Conservation (phyloP, 805 yeast species). For the Zygosaccharomyces bisporus region DNA sequence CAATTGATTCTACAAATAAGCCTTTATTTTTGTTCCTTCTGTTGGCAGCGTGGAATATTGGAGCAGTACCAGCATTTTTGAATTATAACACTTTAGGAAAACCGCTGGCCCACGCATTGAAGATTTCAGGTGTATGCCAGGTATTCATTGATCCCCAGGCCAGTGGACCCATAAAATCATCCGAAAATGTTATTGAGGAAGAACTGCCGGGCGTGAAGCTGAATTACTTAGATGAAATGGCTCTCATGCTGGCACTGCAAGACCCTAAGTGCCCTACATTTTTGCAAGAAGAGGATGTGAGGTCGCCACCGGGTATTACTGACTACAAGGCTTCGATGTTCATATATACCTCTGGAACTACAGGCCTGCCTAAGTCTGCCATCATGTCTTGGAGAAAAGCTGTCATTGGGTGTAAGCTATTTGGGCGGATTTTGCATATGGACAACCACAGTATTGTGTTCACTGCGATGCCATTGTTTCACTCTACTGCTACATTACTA, state of each 20-base stretch:
- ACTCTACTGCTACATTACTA: conserved; percentile 86
- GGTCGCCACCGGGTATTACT: conserved; percentile 51
- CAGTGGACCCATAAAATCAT: conserved; percentile 47
- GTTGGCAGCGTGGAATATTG: conserved; percentile 87
- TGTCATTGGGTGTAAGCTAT: conserved; percentile 62
- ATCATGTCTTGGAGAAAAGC: conserved; percentile 89
- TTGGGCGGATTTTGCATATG: conserved; percentile 65
- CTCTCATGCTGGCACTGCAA: conserved; percentile 40
- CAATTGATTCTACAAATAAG: conserved; percentile 73
- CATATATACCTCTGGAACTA: conserved; percentile 91
- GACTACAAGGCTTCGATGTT: conserved; percentile 65
- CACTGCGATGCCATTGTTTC: conserved; percentile 94
- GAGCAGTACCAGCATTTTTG: conserved; percentile 83
- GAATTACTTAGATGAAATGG: conserved; percentile 50
- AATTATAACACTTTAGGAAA: conserved; percentile 73
- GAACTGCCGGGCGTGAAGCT: conserved; percentile 41
- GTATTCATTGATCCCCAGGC: conserved; percentile 76
- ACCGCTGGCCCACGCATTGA: conserved; percentile 76
- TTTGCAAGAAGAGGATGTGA: conserved; percentile 51
- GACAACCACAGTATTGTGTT: conserved; percentile 55
- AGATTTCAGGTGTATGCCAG: conserved; percentile 57
- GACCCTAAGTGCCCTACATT: conserved; percentile 45
- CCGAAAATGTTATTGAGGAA: conserved; percentile 41
- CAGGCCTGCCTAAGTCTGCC: conserved; percentile 93
- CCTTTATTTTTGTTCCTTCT: conserved; percentile 77